Evolutionary conservation across 495 filamentous ascomycete genomes (phyloP).

Genomic region (Penicillium chermesinum): DNA sequence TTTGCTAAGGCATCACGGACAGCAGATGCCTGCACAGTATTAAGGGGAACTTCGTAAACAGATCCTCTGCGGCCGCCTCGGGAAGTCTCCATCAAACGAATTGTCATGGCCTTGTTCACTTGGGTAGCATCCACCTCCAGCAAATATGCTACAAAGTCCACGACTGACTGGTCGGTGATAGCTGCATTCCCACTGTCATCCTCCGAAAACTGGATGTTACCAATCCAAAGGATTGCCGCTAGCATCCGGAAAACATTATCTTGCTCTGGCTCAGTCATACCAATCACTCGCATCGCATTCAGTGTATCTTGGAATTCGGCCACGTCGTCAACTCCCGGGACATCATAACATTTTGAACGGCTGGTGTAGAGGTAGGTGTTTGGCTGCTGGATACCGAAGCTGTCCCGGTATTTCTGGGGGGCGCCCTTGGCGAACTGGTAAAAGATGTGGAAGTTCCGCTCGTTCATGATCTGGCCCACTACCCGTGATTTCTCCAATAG

Average conservation of each 20-base stretch:
- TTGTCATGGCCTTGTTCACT: constrained; percentile 83
- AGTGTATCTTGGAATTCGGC: constrained; percentile 90
- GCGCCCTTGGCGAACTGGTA: constrained; percentile 98
- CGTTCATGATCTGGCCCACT: constrained; percentile 90
- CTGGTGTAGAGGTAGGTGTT: constrained; percentile 95
- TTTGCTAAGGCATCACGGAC: constrained; percentile 91
- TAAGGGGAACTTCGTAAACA: constrained; percentile 88
- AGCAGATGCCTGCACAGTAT: constrained; percentile 84
- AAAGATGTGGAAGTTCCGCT: constrained; percentile 99
- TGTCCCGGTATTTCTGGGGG: constrained; percentile 75
- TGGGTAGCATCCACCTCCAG: constrained; percentile 78
- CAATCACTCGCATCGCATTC: constrained; percentile 91
- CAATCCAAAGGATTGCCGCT: constrained; percentile 87
- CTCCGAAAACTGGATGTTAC: constrained; percentile 85
- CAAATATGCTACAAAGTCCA: constrained; percentile 91
- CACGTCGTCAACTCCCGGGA: constrained; percentile 85
- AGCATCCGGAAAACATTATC: constrained; percentile 97
- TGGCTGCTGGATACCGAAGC: constrained; percentile 83
- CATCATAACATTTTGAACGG: constrained; percentile 87
- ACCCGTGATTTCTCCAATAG: constrained; percentile 93
- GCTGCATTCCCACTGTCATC: constrained; percentile 83
- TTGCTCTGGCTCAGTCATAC: constrained; percentile 81
- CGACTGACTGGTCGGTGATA: constrained; percentile 80
- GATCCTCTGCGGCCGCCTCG: constrained; percentile 74
- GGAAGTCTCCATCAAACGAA: constrained; percentile 82